Conservation (phyloP, 169 alveolate genomes). For the Plasmodium falciparum region DNA sequence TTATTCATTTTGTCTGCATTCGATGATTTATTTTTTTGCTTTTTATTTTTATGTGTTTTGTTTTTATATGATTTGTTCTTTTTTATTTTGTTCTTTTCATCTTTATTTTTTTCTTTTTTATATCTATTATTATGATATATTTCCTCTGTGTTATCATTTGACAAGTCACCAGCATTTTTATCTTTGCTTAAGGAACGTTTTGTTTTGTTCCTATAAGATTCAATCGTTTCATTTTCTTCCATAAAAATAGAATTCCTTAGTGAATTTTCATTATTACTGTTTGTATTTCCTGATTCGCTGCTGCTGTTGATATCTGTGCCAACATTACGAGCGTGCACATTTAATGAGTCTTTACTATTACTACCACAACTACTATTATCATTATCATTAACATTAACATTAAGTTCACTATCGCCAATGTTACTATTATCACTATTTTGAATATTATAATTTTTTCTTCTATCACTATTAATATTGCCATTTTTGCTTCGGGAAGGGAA, state of each 20-base stretch:
- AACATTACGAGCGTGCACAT: neutral
- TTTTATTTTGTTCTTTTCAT: neutral
- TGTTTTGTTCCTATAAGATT: conserved; percentile 11
- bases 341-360: conserved; percentile 20
- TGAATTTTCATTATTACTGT: conserved; percentile 15
- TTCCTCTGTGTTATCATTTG: conserved; percentile 3
- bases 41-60: neutral
- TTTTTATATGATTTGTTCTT: neutral
- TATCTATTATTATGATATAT: too few species aligned
- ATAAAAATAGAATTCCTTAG: conserved; percentile 56
- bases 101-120: too few species aligned
- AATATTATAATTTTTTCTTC: neutral
- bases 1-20: conserved; percentile 2
- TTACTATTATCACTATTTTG: conserved; percentile 5
- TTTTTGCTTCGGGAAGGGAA: too few species aligned
- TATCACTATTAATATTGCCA: too few species aligned
- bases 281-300: conserved; percentile 23
- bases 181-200: conserved; percentile 4
- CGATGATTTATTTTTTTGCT: neutral
- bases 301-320: conserved; percentile 18
- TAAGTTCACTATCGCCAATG: too few species aligned
- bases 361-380: neutral
- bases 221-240: conserved; percentile 30
- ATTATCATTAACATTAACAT: neutral
- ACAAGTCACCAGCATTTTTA: neutral